Percentiles rank a stretch among this genome's conserved stretches.
Conservation (phyloP, 495 filamentous ascomycete species). For the Tuber magnatum region DNA sequence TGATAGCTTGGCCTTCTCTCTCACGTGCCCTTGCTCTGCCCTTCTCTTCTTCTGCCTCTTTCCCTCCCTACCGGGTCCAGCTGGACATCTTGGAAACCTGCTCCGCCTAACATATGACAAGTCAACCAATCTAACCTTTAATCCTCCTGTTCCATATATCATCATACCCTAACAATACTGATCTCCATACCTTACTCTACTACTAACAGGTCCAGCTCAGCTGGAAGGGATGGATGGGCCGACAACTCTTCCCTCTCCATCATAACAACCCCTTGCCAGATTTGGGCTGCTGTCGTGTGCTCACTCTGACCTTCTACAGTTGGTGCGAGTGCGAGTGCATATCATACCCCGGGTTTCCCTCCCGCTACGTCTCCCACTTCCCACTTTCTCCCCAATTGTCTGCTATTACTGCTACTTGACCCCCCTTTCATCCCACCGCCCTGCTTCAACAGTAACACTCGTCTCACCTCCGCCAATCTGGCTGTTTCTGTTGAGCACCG, state of each 20-base stretch:
- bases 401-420: neutral
- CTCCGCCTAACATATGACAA: too few relatives aligned
- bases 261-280: neutral
- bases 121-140: neutral
- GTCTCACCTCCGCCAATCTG: neutral
- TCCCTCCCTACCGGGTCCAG: neutral
- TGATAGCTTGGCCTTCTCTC: neutral
- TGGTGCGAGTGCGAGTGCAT: neutral
- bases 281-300: neutral
- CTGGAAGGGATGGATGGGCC: neutral
- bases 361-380: neutral
- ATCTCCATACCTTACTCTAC: neutral
- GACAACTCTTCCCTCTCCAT: neutral
- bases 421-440: neutral
- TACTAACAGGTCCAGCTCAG: too few relatives aligned
- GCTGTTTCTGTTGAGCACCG: neutral
- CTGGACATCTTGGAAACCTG: neutral
- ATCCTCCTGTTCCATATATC: neutral
- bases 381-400: neutral
- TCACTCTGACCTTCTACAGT: neutral
- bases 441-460: neutral
- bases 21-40: neutral
- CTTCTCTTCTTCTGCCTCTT: neutral
- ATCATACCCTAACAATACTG: neutral
- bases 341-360: constrained; percentile 1